These are phyloP conservation scores for Corymbia maculata DNA, from an alignment of 345 rosid species.

Conservation along the genomic window DNA sequence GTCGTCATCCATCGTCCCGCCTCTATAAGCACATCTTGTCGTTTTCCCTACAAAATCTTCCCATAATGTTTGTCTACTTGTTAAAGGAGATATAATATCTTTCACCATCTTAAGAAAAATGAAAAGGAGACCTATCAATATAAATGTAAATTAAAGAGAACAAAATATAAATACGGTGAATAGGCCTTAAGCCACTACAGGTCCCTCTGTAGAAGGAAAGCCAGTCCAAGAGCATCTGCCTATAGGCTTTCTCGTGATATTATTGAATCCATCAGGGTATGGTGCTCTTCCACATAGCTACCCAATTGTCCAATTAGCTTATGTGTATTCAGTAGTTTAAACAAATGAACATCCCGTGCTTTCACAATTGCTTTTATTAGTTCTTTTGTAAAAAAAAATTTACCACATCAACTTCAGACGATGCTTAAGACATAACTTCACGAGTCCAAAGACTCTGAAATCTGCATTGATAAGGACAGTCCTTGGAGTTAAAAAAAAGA, in stretches of 20 bases:
- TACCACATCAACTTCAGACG: not conserved
- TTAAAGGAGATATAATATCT: too few species aligned
- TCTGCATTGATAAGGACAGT: not conserved
- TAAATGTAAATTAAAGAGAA: not conserved
- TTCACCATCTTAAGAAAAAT: too few species aligned
- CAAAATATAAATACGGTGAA: not conserved
- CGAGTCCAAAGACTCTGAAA: not conserved
- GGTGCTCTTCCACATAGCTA: not conserved
- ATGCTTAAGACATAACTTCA: not conserved
- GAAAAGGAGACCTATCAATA: not conserved
- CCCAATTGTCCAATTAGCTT: not conserved
- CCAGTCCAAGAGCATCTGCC: not conserved
- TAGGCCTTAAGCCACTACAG: not conserved
- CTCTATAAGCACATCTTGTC: too few species aligned
- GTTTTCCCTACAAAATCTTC: too few species aligned
- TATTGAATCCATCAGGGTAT: not conserved
- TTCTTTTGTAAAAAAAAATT: too few species aligned
- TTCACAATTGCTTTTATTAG: too few species aligned
- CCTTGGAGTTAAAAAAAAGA: too few species aligned
- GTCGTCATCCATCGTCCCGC: too few species aligned
- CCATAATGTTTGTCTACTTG: too few species aligned
- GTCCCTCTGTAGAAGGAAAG: not conserved
- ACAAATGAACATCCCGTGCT: not conserved
- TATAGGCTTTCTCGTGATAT: not conserved
- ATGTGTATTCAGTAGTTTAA: not conserved